These are phyloP conservation scores for Sarocladium kiliense DNA, from an alignment of 2,329 filamentous ascomycete species.

Conservation along the genomic window DNA sequence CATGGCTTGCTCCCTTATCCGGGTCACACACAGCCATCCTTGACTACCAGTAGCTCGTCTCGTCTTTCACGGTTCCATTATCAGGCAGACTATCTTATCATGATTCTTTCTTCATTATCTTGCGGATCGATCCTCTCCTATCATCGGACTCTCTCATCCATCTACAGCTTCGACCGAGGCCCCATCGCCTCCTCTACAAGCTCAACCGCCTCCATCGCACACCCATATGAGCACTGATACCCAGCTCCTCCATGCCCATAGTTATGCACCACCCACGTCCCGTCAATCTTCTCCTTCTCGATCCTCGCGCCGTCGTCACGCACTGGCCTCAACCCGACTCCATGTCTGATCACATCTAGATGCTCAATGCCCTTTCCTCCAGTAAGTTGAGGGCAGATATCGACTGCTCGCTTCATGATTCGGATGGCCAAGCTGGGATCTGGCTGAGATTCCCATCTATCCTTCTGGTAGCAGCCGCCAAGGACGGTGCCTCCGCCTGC, in stretches of 20 bases:
- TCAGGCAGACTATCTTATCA: too few species aligned
- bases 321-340: constrained; percentile 68
- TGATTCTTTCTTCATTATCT: too few species aligned
- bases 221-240: constrained; percentile 3
- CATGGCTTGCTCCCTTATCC: neutral
- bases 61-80: too few species aligned
- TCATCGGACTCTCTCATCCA: neutral
- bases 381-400: constrained; percentile 50
- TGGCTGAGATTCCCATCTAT: constrained; percentile 67
- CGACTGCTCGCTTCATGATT: constrained; percentile 68
- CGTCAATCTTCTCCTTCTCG: constrained; percentile 49
- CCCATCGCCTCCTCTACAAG: constrained; percentile 42
- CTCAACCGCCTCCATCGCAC: constrained; percentile 56
- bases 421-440: constrained; percentile 67
- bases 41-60: too few species aligned
- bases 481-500: constrained; percentile 67
- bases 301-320: constrained; percentile 65
- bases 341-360: constrained; percentile 69
- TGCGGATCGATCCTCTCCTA: too few species aligned
- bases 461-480: constrained; percentile 69
- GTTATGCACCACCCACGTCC: constrained; percentile 4
- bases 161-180: neutral
- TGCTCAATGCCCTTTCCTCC: constrained; percentile 59
- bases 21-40: neutral
- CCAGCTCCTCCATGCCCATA: constrained; percentile 4